These are phyloP conservation scores for Pseudohalonectria lignicola DNA, from an alignment of 2,329 filamentous ascomycete genomes.

Conservation along the genomic window DNA sequence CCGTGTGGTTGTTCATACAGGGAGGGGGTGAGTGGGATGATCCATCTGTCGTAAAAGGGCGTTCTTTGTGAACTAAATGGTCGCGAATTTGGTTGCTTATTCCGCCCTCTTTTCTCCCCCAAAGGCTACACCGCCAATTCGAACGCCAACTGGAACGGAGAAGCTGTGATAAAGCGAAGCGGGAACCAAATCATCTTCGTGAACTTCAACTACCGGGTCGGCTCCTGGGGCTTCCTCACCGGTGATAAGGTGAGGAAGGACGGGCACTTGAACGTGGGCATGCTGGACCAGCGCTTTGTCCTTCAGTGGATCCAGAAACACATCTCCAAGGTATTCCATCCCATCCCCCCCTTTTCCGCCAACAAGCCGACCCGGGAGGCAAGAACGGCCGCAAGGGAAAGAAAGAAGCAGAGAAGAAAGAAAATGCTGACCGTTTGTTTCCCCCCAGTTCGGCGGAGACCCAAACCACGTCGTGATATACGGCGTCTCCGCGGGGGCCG, in stretches of 20 bases:
- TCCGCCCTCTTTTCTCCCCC: background rate
- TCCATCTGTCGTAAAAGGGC: no score
- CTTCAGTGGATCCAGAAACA: slow-evolving; percentile 51
- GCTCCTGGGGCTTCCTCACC: slow-evolving; percentile 50
- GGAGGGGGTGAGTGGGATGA: slow-evolving; percentile 26
- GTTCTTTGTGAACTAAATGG: background rate
- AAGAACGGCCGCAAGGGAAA: no score
- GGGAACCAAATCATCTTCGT: slow-evolving; percentile 38
- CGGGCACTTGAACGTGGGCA: slow-evolving; percentile 49
- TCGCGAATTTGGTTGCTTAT: background rate
- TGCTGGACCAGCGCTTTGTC: slow-evolving; percentile 50
- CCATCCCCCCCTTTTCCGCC: no score
- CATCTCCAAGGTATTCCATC: slow-evolving; percentile 28
- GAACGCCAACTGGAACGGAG: slow-evolving; percentile 39
- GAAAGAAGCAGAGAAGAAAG: no score
- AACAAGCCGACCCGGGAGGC: no score
- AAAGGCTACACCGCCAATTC: slow-evolving; percentile 29
- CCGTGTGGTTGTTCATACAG: slow-evolving; percentile 43
- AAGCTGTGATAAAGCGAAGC: slow-evolving; percentile 25
- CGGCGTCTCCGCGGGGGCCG: slow-evolving; percentile 8
- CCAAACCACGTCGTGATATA: slow-evolving; percentile 6
- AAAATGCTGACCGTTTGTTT: no score
- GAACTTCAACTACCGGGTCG: slow-evolving; percentile 52
- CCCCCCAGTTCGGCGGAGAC: slow-evolving; percentile 13
- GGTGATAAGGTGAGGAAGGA: slow-evolving; percentile 39